These are phyloP conservation scores for Stemphylium vesicarium DNA, from an alignment of 2,329 filamentous ascomycete genomes.

Conservation along the genomic window DNA sequence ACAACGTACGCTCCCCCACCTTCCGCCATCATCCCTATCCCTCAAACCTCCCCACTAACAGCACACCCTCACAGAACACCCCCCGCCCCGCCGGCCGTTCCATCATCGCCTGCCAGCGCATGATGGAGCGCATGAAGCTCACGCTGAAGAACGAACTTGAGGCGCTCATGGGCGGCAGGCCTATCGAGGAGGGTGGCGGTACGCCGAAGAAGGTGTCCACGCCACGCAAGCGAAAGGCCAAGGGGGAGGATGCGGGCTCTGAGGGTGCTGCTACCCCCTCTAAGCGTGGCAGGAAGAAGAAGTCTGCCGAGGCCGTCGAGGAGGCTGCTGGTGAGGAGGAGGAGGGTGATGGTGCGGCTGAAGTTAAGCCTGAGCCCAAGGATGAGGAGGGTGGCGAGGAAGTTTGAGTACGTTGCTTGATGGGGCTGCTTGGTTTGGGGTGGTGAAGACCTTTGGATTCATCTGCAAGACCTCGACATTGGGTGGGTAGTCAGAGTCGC, in stretches of 20 bases:
- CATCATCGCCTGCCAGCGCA: constrained; percentile 26
- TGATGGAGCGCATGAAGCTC: constrained; percentile 26
- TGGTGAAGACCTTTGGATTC: background rate
- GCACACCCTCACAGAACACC: constrained; percentile 16
- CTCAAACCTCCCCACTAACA: background rate
- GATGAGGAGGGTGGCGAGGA: background rate
- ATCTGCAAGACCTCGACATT: no score
- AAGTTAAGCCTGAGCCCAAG: constrained; percentile 5
- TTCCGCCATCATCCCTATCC: background rate
- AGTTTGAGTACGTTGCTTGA: background rate
- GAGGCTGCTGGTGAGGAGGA: background rate
- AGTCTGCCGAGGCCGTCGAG: background rate
- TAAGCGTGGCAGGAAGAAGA: constrained; percentile 12
- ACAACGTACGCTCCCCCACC: constrained; percentile 6
- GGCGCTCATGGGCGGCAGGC: constrained; percentile 16
- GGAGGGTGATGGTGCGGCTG: background rate
- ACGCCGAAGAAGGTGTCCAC: constrained; percentile 16
- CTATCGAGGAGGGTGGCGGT: background rate
- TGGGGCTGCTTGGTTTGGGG: background rate
- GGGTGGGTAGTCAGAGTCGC: no score
- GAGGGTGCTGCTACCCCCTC: constrained; percentile 4
- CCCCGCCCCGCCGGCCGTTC: constrained; percentile 25
- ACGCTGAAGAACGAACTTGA: constrained; percentile 25
- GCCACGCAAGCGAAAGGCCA: constrained; percentile 28
- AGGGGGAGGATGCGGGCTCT: constrained; percentile 4